Base-by-base conservation (phyloP, 805 yeast genomes). In the Torulaspora microellipsoides region DNA sequence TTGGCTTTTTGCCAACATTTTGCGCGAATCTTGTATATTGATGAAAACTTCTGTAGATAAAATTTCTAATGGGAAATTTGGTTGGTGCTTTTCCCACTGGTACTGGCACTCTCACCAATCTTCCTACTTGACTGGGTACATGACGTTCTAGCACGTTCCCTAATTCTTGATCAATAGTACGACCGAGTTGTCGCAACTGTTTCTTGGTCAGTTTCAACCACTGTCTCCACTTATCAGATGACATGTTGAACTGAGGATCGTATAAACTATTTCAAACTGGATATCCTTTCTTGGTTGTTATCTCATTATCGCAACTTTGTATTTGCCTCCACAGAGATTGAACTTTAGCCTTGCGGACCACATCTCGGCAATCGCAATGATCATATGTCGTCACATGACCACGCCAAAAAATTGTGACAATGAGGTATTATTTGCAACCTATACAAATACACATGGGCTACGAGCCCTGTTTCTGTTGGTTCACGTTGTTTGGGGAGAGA, bases 101-200 rank as follows among this genome's bases (percentile, higher is more conserved):
- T 9, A 54, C 42, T 11, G 54, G 56, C 1, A 44, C 41, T 20
- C 46, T 47, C 13, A 39, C 49, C 38, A 46, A 13, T 31, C 47
- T 46, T 17, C 49, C 38, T 15, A 38, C 44, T 34, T 40, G 46
- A 13, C 46, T 37, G 31, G 48, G 54, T 8, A 53, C 14, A 33
- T 46, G 49, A 12, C 52, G 47, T 11, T 49, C 52, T 12, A 53
- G 25, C 8, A 51, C 43, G 29, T 34, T 34, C 15, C 51, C 53
- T 10, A 55, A 32, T 38, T 52, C 52, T 15, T 44, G 45, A 34
- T 55, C 57, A 36, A 55, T 40, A 20, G 49, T 38, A 29, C 47
- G 47, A 9, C 57, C 51, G 8, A 55, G 42, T 42, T 51, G 55
- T 31, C 50, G 51, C 33, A 51, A 44, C 45, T 55, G 57, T 27